phyloP scores from a whole-genome alignment of 2,329 filamentous ascomycete genomes.

The Cercospora janseana region DNA sequence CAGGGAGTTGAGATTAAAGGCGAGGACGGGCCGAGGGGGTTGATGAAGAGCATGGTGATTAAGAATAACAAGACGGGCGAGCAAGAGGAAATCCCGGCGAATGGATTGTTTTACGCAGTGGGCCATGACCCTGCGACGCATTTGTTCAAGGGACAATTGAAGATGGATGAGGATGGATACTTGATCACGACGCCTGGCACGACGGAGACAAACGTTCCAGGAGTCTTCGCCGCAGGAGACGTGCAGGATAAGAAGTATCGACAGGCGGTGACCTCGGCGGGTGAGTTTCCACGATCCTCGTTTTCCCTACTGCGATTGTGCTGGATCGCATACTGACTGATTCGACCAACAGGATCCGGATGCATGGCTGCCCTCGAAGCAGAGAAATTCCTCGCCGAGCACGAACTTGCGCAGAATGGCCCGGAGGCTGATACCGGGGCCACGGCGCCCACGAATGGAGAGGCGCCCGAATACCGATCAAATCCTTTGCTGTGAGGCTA shows the following conservation, averaged over 20 bases:
- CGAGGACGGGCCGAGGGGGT: slow-evolving; percentile 66
- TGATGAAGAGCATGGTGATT: slow-evolving; percentile 86
- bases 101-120: slow-evolving; percentile 94
- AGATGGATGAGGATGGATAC: slow-evolving; percentile 88
- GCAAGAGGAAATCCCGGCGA: slow-evolving; percentile 82
- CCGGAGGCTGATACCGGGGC: slow-evolving; percentile 52
- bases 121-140: slow-evolving; percentile 90
- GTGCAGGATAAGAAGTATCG: slow-evolving; percentile 98
- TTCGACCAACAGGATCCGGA: slow-evolving; percentile 67
- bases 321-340: too few relatives aligned
- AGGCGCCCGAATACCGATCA: slow-evolving; percentile 60
- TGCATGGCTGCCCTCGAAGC: slow-evolving; percentile 95
- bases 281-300: slow-evolving; percentile 58
- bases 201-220: slow-evolving; percentile 80
- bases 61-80: slow-evolving; percentile 73
- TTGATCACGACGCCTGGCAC: slow-evolving; percentile 85
- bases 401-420: slow-evolving; percentile 54
- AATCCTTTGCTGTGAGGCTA: slow-evolving; percentile 63
- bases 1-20: slow-evolving; percentile 81
- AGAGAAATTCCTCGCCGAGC: slow-evolving; percentile 85
- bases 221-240: slow-evolving; percentile 94
- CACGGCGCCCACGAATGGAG: slow-evolving; percentile 51
- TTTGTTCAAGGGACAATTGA: slow-evolving; percentile 87
- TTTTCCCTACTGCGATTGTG: too few relatives aligned
- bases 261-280: slow-evolving; percentile 96